These are phyloP conservation scores for Catharanthus roseus DNA, from an alignment of 257 asterid species.

Conservation along the genomic window DNA sequence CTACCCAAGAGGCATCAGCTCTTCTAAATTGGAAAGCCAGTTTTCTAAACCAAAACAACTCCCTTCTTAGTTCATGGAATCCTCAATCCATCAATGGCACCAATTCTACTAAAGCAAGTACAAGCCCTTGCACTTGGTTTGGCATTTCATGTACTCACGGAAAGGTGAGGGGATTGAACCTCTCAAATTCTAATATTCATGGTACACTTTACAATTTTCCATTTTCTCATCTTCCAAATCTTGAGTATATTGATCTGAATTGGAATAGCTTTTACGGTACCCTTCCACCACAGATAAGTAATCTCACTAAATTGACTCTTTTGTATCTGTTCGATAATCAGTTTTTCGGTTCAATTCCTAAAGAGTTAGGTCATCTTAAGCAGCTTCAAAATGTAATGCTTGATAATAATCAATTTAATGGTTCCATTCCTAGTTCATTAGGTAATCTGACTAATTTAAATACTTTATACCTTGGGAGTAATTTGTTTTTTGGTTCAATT, in stretches of 20 bases:
- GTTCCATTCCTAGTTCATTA: constrained; percentile 8
- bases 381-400: no score
- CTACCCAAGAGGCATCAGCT: constrained; percentile 16
- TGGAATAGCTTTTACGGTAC: constrained; percentile 13
- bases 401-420: neutral
- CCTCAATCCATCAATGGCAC: neutral
- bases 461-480: neutral
- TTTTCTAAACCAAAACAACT: constrained; percentile 8
- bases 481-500: constrained; percentile 17
- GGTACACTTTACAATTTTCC: constrained; percentile 25
- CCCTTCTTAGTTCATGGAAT: constrained; percentile 19
- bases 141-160: constrained; percentile 19
- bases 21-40: constrained; percentile 21
- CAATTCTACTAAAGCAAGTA: neutral
- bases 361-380: no score
- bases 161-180: constrained; percentile 11
- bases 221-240: constrained; percentile 20
- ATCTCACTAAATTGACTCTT: neutral
- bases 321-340: no score
- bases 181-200: neutral
- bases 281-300: constrained; percentile 7
- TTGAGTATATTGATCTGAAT: constrained; percentile 18
- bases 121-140: constrained; percentile 23
- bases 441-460: neutral
- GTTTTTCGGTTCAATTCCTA: no score